Percentiles rank a stretch among this genome's conserved stretches.
phyloP scores from a whole-genome alignment of 2,329 filamentous ascomycete genomes.

The Periconia sp. region DNA sequence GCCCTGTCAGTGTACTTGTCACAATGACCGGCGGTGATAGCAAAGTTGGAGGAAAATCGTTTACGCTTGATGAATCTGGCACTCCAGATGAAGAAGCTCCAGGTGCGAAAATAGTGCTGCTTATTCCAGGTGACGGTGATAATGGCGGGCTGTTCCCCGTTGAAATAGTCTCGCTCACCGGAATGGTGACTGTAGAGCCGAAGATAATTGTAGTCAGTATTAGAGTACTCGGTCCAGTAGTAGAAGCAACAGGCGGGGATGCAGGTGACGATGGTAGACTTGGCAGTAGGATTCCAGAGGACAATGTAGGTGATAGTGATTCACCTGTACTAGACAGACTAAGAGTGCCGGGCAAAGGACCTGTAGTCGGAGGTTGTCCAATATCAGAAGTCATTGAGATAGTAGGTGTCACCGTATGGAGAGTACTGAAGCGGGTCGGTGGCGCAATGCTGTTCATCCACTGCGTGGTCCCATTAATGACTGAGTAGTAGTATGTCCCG shows the following conservation, averaged over 20 bases:
- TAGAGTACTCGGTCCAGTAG: not conserved
- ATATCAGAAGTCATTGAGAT: not conserved
- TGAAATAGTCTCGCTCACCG: not conserved
- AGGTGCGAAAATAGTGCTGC: not conserved
- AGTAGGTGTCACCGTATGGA: slow-evolving; percentile 9
- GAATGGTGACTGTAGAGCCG: not conserved
- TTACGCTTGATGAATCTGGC: not conserved
- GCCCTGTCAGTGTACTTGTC: slow-evolving; percentile 5
- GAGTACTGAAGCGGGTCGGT: slow-evolving; percentile 24
- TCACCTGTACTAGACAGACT: slow-evolving; percentile 3
- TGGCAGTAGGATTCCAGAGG: not conserved
- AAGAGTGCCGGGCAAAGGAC: not conserved
- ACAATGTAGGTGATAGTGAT: not conserved
- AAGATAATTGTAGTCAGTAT: not conserved
- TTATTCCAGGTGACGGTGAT: slow-evolving; percentile 5
- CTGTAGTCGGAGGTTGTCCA: not conserved
- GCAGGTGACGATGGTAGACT: not conserved
- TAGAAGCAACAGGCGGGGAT: not conserved
- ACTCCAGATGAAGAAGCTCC: not conserved
- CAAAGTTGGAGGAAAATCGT: not conserved
- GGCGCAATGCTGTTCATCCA: slow-evolving; percentile 39
- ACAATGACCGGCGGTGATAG: not conserved
- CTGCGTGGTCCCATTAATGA: slow-evolving; percentile 38
- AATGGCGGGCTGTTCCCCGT: slow-evolving; percentile 3
- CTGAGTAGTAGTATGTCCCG: slow-evolving; percentile 42